A percentile compares a stretch with the other conserved stretches of the same genome.
phyloP scores from a whole-genome alignment of 345 rosid species.

The Diplotaxis tenuifolia region DNA sequence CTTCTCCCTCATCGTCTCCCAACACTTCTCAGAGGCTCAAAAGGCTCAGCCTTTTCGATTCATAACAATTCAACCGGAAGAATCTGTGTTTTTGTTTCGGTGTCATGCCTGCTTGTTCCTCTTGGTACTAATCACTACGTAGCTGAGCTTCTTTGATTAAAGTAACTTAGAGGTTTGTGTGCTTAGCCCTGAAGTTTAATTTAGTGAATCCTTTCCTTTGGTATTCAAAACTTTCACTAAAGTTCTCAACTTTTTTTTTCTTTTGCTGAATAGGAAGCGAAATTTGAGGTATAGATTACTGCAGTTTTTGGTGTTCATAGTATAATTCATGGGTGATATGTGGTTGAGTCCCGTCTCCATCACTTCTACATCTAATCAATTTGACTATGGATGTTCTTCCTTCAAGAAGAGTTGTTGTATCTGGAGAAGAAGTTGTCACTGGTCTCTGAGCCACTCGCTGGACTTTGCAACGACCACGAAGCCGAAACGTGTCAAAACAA shows the following conservation, averaged over 20 bases:
- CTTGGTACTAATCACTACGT: not conserved
- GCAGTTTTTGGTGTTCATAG: not conserved
- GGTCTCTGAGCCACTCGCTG: constrained; percentile 14
- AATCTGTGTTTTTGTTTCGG: not conserved
- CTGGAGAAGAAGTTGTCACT: not conserved
- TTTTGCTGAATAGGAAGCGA: no score
- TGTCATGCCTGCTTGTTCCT: not conserved
- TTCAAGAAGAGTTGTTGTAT: not conserved
- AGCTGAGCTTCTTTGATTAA: not conserved
- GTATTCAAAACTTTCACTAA: not conserved
- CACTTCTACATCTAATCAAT: constrained; percentile 26
- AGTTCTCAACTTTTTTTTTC: no score
- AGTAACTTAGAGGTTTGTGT: not conserved
- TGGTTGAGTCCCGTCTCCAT: constrained; percentile 35
- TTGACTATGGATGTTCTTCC: constrained; percentile 21
- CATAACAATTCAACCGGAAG: not conserved
- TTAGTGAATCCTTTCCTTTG: not conserved
- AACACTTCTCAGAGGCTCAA: no score
- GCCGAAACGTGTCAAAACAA: constrained; percentile 19
- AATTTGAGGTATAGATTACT: constrained; percentile 22
- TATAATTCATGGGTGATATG: constrained; percentile 33
- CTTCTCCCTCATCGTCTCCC: no score
- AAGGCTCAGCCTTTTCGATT: not conserved
- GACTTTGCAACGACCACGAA: constrained; percentile 29
- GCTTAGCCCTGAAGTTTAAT: not conserved